A percentile compares a stretch with the other conserved stretches of the same genome.
phyloP scores from a whole-genome alignment of 371 early-diverging fungal genomes.

The Mucor plumbeus region DNA sequence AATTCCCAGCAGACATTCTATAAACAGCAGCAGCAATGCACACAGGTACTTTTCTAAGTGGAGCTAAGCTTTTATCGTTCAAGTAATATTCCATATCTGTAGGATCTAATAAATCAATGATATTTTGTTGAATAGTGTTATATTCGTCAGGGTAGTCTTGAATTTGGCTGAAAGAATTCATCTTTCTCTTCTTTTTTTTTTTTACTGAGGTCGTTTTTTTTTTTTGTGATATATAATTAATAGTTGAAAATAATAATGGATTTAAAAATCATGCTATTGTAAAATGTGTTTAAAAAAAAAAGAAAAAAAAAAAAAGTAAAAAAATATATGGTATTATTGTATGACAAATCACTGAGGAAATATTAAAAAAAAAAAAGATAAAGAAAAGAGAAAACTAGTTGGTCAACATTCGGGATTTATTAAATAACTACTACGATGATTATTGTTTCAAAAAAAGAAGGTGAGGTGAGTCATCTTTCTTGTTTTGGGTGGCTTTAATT shows the following conservation, averaged over 20 bases:
- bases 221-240: background rate
- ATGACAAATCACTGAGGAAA: background rate
- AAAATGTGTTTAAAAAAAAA: too few relatives aligned
- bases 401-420: conserved; percentile 13
- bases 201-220: background rate
- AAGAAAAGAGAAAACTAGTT: background rate
- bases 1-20: conserved; percentile 29
- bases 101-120: conserved; percentile 14
- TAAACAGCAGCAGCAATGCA: conserved; percentile 29
- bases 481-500: conserved; percentile 9
- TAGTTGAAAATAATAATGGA: conserved; percentile 5
- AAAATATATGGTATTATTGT: background rate
- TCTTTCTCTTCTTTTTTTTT: conserved; percentile 6
- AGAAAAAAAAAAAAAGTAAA: too few relatives aligned
- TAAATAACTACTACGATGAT: background rate
- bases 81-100: conserved; percentile 19
- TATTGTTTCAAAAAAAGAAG: conserved; percentile 11
- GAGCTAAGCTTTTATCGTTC: conserved; percentile 13
- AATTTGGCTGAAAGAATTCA: conserved; percentile 6
- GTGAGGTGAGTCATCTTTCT: conserved; percentile 6
- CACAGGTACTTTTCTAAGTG: conserved; percentile 18
- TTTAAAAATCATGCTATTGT: conserved; percentile 5
- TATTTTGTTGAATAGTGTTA: conserved; percentile 8
- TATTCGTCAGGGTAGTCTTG: background rate
- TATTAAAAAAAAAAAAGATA: conserved; percentile 1